Evolutionary conservation across 116 monocot genomes (phyloP), one percentile per base, ranked within the genome.

Genomic region (Iris pallida): DNA sequence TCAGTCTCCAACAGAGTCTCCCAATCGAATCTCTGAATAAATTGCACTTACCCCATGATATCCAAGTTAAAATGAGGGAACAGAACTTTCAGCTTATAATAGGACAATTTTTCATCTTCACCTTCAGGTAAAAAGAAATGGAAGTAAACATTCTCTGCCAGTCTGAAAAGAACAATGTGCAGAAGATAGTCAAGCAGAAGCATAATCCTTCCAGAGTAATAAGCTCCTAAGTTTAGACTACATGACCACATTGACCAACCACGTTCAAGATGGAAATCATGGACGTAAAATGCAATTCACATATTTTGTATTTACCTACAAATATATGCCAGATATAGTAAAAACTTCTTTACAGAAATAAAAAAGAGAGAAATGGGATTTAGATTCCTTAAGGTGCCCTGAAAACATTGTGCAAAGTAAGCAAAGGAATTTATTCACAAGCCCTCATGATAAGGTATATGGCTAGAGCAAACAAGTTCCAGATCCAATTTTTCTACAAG

Each of bases 31-130:
- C 20, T 42, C 20, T 42, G 8, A 45, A 57, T 45, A 55, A 61
- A 61, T 6, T 55, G 61, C 11, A 53, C 79, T 80, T 74, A 91
- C 91, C 84, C 79, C 47, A 80, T 75, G 55, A 84, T 63, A 54
- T 79, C 75, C 19, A 91, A 15, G 47, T 84, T 84, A 41, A 84
- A 81, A 79, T 72, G 49, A 51, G 91, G 79, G 53, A 87, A 70
- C 40, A 87, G 53, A 20, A 84, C 91, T 76, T 91, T 91, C 72
- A 91, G 68, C 78, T 91, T 91, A 60, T 88, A 85, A 56, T 69
- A 92, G 12, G 81, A 63, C 48, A 81, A 4, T 56, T 81, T 81
- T 59, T 76, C 76, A 55, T 87, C 80, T 68, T 81, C 85, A 61
- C 45, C 68, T 71, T 79, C 72, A 41, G 88, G 88, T 57, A 92